These are phyloP conservation scores for Lasiodiplodia theobromae DNA, from an alignment of 2,329 filamentous ascomycete genomes.

Conservation along the genomic window DNA sequence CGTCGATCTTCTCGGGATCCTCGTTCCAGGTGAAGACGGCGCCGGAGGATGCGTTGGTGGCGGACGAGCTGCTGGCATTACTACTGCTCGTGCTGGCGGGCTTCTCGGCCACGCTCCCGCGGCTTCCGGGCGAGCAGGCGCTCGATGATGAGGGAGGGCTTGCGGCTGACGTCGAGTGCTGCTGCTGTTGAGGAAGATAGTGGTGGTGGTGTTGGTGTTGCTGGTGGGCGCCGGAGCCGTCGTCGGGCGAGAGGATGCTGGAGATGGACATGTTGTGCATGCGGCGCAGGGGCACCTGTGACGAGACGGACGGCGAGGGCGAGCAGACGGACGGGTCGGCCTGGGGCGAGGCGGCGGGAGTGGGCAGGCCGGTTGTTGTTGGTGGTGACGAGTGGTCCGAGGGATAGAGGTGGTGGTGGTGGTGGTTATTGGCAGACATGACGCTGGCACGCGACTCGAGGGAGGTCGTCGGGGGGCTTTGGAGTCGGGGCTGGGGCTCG, in stretches of 20 bases:
- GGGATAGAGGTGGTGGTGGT: neutral
- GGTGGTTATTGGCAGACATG: constrained; percentile 18
- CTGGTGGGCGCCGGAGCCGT: neutral
- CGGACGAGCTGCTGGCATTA: neutral
- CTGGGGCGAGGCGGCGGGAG: constrained; percentile 27
- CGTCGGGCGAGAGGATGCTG: constrained; percentile 26
- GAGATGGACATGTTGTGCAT: constrained; percentile 30
- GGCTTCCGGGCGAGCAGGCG: constrained; percentile 3
- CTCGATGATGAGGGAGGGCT: neutral
- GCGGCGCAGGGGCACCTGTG: constrained; percentile 8
- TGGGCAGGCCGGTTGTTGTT: constrained; percentile 24
- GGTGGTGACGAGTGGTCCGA: constrained; percentile 11
- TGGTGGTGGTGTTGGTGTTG: too few species aligned
- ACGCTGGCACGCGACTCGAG: constrained; percentile 7
- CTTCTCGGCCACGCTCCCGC: constrained; percentile 4
- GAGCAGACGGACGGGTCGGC: constrained; percentile 3
- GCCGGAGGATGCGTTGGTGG: neutral
- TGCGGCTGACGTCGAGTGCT: neutral
- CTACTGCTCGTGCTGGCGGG: neutral
- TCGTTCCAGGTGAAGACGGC: constrained; percentile 22
- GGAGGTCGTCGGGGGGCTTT: neutral
- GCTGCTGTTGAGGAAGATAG: neutral
- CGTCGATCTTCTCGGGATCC: constrained; percentile 25
- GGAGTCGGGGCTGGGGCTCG: constrained; percentile 16
- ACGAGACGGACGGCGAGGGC: constrained; percentile 13